phyloP scores from a whole-genome alignment of 768 basidiomycete genomes.

The Lactarius sp. region DNA sequence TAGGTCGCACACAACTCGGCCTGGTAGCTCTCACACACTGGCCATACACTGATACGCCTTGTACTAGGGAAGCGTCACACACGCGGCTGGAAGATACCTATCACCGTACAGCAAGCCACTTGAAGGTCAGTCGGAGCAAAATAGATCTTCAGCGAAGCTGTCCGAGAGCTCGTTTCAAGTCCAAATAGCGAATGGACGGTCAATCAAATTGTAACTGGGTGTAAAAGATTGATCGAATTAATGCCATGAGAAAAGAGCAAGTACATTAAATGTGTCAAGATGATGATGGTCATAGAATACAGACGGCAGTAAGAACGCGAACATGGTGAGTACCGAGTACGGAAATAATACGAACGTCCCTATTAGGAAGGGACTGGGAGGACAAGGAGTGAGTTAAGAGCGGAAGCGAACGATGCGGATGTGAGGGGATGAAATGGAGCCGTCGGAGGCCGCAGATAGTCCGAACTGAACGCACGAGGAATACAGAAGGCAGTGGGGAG shows the following conservation, averaged over 20 bases:
- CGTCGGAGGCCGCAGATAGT: neutral
- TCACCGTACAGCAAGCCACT: too few species aligned
- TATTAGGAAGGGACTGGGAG: neutral
- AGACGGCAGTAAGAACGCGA: neutral
- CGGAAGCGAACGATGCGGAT: neutral
- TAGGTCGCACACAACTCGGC: too few species aligned
- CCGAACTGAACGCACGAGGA: neutral
- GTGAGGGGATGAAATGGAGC: neutral
- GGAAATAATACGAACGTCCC: neutral
- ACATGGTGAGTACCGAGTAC: conserved; percentile 1
- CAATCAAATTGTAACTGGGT: neutral
- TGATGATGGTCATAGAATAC: neutral
- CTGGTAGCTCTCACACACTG: too few species aligned
- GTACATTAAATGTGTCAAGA: conserved; percentile 15
- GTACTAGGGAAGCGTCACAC: too few species aligned
- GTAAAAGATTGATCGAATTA: neutral
- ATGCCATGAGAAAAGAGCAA: neutral
- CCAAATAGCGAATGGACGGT: neutral
- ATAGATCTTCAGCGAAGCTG: neutral
- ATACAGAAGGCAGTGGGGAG: neutral
- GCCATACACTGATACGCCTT: too few species aligned
- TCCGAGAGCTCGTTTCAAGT: neutral
- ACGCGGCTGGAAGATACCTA: too few species aligned
- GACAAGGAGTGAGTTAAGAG: neutral
- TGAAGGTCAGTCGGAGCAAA: neutral